Evolutionary conservation across 2,329 filamentous ascomycete species (phyloP).

Genomic region (Mollisiaceae sp.): DNA sequence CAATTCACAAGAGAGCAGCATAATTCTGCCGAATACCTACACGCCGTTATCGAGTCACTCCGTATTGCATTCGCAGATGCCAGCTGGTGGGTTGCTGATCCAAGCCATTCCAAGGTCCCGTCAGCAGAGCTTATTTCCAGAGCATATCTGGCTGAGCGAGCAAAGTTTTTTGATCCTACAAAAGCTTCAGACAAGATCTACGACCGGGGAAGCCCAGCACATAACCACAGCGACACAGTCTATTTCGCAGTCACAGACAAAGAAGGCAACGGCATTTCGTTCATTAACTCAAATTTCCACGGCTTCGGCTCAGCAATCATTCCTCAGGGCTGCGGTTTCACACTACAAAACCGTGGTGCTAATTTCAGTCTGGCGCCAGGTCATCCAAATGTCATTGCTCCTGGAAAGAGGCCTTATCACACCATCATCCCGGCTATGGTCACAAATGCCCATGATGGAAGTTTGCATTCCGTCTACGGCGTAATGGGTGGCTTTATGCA

Average conservation of each 20-base stretch:
- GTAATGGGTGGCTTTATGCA: conserved; percentile 99
- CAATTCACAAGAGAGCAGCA: conserved; percentile 73
- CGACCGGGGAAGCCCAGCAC: conserved; percentile 80
- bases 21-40: conserved; percentile 81
- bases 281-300: conserved; percentile 95
- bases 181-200: conserved; percentile 64
- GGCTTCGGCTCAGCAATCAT: conserved; percentile 90
- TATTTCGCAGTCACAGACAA: conserved; percentile 88
- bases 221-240: conserved; percentile 88
- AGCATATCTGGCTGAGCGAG: conserved; percentile 76
- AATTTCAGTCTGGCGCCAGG: conserved; percentile 76
- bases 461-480: conserved; percentile 84
- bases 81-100: conserved; percentile 89
- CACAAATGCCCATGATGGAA: conserved; percentile 75
- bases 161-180: conserved; percentile 60
- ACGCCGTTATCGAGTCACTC: conserved; percentile 85
- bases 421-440: conserved; percentile 95
- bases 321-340: conserved; percentile 86
- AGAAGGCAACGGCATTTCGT: conserved; percentile 87
- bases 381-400: conserved; percentile 82
- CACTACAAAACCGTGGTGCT: conserved; percentile 88
- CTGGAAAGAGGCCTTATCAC: conserved; percentile 90
- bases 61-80: conserved; percentile 91
- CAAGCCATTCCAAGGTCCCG: conserved; percentile 73
- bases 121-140: conserved; percentile 70